Percentiles rank a stretch among this genome's conserved stretches.
Evolutionary conservation across 192 early-diverging fungal species (phyloP).

Genomic region (Podila epigama): DNA sequence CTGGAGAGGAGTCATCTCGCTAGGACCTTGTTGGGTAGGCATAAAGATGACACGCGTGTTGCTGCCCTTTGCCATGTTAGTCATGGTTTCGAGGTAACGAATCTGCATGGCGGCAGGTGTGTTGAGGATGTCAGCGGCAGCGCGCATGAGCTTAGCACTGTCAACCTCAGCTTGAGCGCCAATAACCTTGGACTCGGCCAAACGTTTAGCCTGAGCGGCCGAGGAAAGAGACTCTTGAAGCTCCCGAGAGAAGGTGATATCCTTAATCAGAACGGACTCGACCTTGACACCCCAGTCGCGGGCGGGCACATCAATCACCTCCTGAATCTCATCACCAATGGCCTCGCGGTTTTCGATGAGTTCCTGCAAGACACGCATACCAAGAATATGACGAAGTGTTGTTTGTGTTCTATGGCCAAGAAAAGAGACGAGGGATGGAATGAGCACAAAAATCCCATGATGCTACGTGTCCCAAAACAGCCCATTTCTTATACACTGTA

Average conservation of each 20-base stretch:
- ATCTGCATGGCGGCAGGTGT: slow-evolving; percentile 88
- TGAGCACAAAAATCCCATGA: neutral
- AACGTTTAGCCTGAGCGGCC: slow-evolving; percentile 89
- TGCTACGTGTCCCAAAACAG: neutral
- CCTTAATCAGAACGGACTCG: slow-evolving; percentile 87
- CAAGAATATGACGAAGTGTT: slow-evolving; percentile 85
- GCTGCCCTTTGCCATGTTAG: slow-evolving; percentile 73
- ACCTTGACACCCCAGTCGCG: slow-evolving; percentile 80
- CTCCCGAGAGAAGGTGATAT: slow-evolving; percentile 76
- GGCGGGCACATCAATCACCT: slow-evolving; percentile 83
- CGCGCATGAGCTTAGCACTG: slow-evolving; percentile 88
- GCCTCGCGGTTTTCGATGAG: slow-evolving; percentile 89
- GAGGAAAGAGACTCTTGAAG: slow-evolving; percentile 85
- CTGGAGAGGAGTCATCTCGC: slow-evolving; percentile 33
- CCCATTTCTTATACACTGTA: neutral
- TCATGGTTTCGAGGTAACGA: slow-evolving; percentile 88
- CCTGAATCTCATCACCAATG: slow-evolving; percentile 86
- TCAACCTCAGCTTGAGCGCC: slow-evolving; percentile 88
- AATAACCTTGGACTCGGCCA: slow-evolving; percentile 92
- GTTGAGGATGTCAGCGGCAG: slow-evolving; percentile 92
- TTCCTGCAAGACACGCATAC: slow-evolving; percentile 85
- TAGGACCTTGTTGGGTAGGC: slow-evolving; percentile 43
- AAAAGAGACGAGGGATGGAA: neutral
- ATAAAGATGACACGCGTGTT: slow-evolving; percentile 81
- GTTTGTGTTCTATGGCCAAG: slow-evolving; percentile 73